Conservation (phyloP, 1,284 basidiomycete species). For the Ceratorhiza oryzae-sativae region DNA sequence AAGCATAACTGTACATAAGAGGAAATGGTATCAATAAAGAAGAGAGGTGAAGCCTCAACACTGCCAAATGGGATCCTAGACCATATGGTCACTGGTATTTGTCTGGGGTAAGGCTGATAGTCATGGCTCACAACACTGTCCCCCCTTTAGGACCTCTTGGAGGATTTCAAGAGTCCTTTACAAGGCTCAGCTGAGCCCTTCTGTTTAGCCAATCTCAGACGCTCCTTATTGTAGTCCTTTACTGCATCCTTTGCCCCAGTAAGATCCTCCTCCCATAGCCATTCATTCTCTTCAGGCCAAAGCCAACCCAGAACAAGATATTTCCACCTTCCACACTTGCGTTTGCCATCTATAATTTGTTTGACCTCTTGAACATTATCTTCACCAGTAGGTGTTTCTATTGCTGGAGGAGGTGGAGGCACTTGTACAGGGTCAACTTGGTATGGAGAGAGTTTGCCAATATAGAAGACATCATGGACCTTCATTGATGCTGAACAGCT, state of each 20-base stretch:
- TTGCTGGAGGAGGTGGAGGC: background rate
- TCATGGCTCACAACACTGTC: slow-evolving; percentile 45
- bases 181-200: background rate
- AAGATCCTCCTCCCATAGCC: background rate
- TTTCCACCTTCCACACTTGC: background rate
- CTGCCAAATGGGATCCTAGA: too few relatives aligned
- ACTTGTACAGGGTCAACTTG: background rate
- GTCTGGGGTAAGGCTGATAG: too few relatives aligned
- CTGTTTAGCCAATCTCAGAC: background rate
- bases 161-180: background rate
- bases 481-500: slow-evolving; percentile 49
- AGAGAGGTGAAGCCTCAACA: too few relatives aligned
- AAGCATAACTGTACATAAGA: too few relatives aligned
- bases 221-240: background rate
- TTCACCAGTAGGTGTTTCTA: slow-evolving; percentile 37
- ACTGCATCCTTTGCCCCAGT: slow-evolving; percentile 19
- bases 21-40: too few relatives aligned
- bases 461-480: slow-evolving; percentile 54
- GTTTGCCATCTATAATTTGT: slow-evolving; percentile 39
- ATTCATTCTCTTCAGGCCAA: background rate
- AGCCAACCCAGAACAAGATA: background rate
- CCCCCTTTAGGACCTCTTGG: slow-evolving; percentile 1
- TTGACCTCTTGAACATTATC: slow-evolving; percentile 42
- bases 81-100: too few relatives aligned
- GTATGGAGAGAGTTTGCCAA: slow-evolving; percentile 44